Conservation (phyloP, 2,329 filamentous ascomycete species). For the Metarhizium humberi region DNA sequence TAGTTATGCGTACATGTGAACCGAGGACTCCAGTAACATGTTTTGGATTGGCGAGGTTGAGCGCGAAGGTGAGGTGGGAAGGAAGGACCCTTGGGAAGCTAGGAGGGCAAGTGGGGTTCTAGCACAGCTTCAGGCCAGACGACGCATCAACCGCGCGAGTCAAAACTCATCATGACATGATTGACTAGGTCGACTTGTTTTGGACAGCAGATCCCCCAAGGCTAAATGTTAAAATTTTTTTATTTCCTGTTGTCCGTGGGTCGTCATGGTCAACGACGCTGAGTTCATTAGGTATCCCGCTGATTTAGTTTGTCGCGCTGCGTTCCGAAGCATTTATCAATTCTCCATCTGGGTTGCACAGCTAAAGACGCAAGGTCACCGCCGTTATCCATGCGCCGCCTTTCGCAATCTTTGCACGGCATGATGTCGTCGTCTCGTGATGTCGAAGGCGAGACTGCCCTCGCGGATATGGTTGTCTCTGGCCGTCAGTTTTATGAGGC, state of each 20-base stretch:
- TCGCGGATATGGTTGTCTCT: conserved; percentile 15
- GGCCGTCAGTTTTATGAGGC: conserved; percentile 23
- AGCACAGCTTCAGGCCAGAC: background rate
- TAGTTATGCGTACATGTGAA: too few relatives aligned
- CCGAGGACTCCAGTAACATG: too few relatives aligned
- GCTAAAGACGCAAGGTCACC: background rate
- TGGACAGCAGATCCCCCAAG: background rate
- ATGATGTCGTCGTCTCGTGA: conserved; percentile 8
- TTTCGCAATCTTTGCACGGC: conserved; percentile 6
- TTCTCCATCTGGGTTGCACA: background rate
- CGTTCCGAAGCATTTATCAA: background rate
- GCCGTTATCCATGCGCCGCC: conserved; percentile 4
- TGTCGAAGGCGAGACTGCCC: background rate
- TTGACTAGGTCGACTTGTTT: background rate
- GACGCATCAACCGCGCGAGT: too few relatives aligned
- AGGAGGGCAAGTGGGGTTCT: background rate
- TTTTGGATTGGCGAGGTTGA: too few relatives aligned
- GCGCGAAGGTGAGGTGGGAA: background rate
- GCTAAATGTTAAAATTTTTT: background rate
- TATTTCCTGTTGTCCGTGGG: background rate
- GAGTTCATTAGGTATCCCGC: background rate
- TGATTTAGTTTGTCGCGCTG: background rate
- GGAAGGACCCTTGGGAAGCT: background rate
- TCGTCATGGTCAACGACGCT: background rate
- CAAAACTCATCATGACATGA: background rate